Evolutionary conservation across 106 monocot species (phyloP), one percentile per base, ranked within the genome.

Genomic region (Dioscorea zingiberensis): DNA sequence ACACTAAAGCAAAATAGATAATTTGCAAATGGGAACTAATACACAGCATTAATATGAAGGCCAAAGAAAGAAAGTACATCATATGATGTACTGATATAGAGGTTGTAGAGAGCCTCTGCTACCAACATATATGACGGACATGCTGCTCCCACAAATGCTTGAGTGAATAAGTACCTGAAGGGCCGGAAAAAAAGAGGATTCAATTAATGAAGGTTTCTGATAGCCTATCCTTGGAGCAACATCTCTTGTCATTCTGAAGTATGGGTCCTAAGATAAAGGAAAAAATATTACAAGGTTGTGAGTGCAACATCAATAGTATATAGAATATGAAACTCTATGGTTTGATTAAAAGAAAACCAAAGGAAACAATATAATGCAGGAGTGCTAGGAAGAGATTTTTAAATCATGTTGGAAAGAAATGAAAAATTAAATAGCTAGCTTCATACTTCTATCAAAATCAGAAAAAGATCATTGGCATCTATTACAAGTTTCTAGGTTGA

Each of bases 151-250:
- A 38, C 38, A 51, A 13, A 13, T 51, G 7, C 4, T 51, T 51
- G 7, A 51, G 19, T 18, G 3, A 18, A 51, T 51, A 51, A 58
- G 6, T 79, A 91, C 95, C 91, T 97, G 95, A 54, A 97, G 91
- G 32, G 95, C 91, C 75, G 95, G 95, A 59, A 97, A 97, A 64
- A 97, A 97, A 62, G 81, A 84, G 27, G 95, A 97, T 69, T 97
- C 95, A 68, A 97, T 91, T 47, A 97, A 76, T 54, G 95, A 76
- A 55, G 95, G 95, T 69, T 92, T 97, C 27, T 97, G 87, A 75
- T 97, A 97, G 25, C 95, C 91, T 74, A 97, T 76, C 76, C 95
- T 88, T n/a, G 95, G 95, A 69, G 95, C 95, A 88, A 97, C 95
- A 80, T 97, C 95, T 61, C 95, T 68, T 38, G 95, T 97, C 95